Evolutionary conservation across 371 early-diverging fungal genomes (phyloP), one percentile per base, ranked within the genome.

Genomic region (Mucor circinelloides): DNA sequence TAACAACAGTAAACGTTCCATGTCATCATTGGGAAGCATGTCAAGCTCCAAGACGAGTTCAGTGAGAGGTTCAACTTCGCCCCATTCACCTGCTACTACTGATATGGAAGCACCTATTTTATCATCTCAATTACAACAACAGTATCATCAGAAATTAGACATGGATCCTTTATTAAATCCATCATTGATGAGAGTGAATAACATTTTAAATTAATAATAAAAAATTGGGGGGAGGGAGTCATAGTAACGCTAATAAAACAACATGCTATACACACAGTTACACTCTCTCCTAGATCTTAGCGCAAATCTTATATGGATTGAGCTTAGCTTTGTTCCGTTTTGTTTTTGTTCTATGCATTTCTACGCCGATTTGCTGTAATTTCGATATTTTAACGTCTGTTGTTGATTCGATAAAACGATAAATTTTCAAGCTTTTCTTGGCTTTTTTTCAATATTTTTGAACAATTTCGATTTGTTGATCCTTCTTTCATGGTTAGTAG

Each of bases 101-200:
- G 69, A 64, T 36, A 72, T 71, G 69, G 66, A 69, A 40, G 73
- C 77, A 8, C 74, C 74, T 1, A 71, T 73, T 32, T 21, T 73
- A n/a, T 68, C 71, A 19, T 67, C 69, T 17, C 72, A 63, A 19
- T 50, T 66, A 44, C 68, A 76, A 32, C 68, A 73, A 30, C 66
- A 65, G 46, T 54, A 60, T 42, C 60, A 71, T 48, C 66, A 66
- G 59, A 66, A 70, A 44, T 28, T 66, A 34, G 69, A 77, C 12
- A 62, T 74, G 48, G 73, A 77, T 32, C 64, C 66, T 5, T 46
- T 69, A 15, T 52, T 77, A 52, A 71, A 75, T 56, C 78, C 78
- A 38, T 78, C 78, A 15, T 52, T 75, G 23, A 78, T 78, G 78
- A 70, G 75, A 40, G 78, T 78, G 7, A 75, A 78, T 56, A 78